Base-by-base conservation (phyloP, 176 grass and related monocot species). In the Oryza australiensis region DNA sequence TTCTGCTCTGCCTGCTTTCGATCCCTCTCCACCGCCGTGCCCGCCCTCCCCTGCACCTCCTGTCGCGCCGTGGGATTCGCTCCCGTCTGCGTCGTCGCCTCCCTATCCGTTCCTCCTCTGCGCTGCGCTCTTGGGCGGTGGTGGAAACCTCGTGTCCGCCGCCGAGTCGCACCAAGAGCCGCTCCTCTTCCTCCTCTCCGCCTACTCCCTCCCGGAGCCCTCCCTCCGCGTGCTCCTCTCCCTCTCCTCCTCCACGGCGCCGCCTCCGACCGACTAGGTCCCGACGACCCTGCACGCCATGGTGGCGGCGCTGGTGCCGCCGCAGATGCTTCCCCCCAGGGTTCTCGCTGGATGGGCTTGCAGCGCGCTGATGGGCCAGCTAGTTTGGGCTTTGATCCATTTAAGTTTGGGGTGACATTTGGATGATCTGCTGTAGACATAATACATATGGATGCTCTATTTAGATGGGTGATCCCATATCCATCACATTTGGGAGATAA, bases 131-230 rank as follows among this genome's bases (percentile, higher is more conserved):
- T 84, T 72, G 81, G 20, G 70, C 74, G 18, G 10, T 13, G 30
- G 30, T 3, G n/a, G n/a, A n/a, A 43, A 2, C 42, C 41, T 76
- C 45, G 64, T 73, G 26, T 72, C 84, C 46, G 76, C 42, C 7
- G 59, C 64, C 51, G 82, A 81, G 46, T 55, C 71, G 65, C 26
- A 70, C 62, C 87, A 89, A 0, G 81, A 88, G 5, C 38, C 85
- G 30, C 84, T 92, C 26, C 84, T 94, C 66, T 94, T 94, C 72
- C 90, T 89, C 60, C 88, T 98, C 62, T 87, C 88, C 2, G 62
- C 83, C 1, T 98, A 93, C 35, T 92, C 93, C 28, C 90, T 91
- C 65, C 79, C 78, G 10, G 84, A 72, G 4, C 27, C 87, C 18
- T 43, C 89, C 33, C 46, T 86, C 69, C 34, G 42, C 12, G n/a